Percentiles rank a stretch among this genome's conserved stretches.
Evolutionary conservation across 768 basidiomycete species (phyloP).

Genomic region (Lentinula boryana): DNA sequence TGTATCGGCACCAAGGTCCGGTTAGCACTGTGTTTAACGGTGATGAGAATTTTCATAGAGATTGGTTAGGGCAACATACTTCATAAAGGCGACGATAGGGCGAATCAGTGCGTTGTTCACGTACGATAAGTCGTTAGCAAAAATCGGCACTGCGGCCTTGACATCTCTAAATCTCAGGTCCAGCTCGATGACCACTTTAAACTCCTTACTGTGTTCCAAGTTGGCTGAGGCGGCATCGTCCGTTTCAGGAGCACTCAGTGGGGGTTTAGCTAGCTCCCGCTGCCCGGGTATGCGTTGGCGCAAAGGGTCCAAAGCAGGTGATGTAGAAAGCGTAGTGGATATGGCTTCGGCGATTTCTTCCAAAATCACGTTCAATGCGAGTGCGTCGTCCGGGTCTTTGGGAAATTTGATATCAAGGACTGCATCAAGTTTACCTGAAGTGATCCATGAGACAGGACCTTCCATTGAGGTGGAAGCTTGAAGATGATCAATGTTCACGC

Average conservation of each 20-base stretch:
- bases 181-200: slow-evolving; percentile 76
- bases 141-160: slow-evolving; percentile 92
- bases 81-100: slow-evolving; percentile 98
- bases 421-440: slow-evolving; percentile 92
- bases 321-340: slow-evolving; percentile 50
- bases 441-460: slow-evolving; percentile 96
- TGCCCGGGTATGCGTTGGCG: slow-evolving; percentile 75
- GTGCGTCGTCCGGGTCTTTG: slow-evolving; percentile 61
- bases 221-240: slow-evolving; percentile 26
- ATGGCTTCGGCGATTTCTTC: slow-evolving; percentile 91
- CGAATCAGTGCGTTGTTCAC: slow-evolving; percentile 89
- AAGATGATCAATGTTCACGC: slow-evolving; percentile 92
- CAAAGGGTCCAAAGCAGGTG: slow-evolving; percentile 28
- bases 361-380: slow-evolving; percentile 73
- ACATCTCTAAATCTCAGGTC: slow-evolving; percentile 93
- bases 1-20: slow-evolving; percentile 92
- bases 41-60: slow-evolving; percentile 2
- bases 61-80: slow-evolving; percentile 44
- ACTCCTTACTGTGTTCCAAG: slow-evolving; percentile 27
- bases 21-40: slow-evolving; percentile 59
- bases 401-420: slow-evolving; percentile 99
- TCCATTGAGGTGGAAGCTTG: slow-evolving; percentile 77
- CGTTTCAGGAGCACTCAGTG: slow-evolving; percentile 65
- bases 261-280: slow-evolving; percentile 79
- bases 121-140: slow-evolving; percentile 82